Evolutionary conservation across 352 stramenopile genomes (phyloP).

Genomic region (Globisporangium spinosum): DNA sequence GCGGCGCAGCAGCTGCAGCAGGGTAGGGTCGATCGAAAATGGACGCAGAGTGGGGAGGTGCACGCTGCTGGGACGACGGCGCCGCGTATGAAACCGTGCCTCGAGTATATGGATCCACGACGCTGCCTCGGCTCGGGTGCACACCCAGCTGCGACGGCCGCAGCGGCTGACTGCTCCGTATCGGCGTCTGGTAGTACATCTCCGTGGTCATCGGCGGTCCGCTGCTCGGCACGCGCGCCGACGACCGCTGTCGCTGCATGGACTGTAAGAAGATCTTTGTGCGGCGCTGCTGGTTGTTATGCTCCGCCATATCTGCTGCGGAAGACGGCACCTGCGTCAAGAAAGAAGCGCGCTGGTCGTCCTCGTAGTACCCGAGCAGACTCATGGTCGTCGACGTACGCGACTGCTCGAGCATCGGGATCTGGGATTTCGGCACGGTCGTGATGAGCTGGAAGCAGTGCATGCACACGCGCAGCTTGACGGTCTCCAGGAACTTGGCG

Average conservation of each 20-base stretch:
- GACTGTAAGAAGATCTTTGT: slow-evolving; percentile 76
- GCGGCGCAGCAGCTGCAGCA: background rate
- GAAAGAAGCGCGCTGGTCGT: slow-evolving; percentile 54
- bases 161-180: slow-evolving; percentile 28
- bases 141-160: slow-evolving; percentile 33
- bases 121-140: slow-evolving; percentile 29
- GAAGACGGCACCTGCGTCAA: slow-evolving; percentile 41
- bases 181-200: slow-evolving; percentile 27
- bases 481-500: slow-evolving; percentile 54
- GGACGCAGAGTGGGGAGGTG: slow-evolving; percentile 30
- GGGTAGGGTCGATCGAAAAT: slow-evolving; percentile 61
- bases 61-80: background rate
- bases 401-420: slow-evolving; percentile 43
- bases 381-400: slow-evolving; percentile 56
- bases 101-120: slow-evolving; percentile 29
- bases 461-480: slow-evolving; percentile 84
- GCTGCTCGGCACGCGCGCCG: slow-evolving; percentile 1
- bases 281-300: slow-evolving; percentile 21
- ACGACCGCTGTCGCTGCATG: slow-evolving; percentile 34
- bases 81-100: slow-evolving; percentile 31
- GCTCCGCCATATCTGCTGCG: slow-evolving; percentile 15
- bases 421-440: slow-evolving; percentile 47
- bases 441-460: slow-evolving; percentile 82
- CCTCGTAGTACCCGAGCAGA: slow-evolving; percentile 65
- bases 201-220: slow-evolving; percentile 18